Evolutionary conservation across 805 yeast genomes (phyloP).

Genomic region (Hanseniaspora meyeri): DNA sequence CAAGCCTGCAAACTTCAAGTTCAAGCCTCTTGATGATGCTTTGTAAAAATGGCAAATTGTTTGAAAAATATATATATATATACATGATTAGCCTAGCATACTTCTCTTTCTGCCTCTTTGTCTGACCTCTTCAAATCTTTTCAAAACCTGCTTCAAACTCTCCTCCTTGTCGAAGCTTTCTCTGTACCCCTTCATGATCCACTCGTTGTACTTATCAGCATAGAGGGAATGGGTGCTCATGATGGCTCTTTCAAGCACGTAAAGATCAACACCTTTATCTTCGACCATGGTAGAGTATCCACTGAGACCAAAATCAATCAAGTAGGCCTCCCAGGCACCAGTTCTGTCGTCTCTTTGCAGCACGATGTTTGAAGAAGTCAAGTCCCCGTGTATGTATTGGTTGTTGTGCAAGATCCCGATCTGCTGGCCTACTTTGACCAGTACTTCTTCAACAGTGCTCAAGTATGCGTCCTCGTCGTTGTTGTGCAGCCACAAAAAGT

Average conservation of each 20-base stretch:
- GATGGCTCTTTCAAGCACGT: constrained; percentile 85
- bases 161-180: constrained; percentile 28
- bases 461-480: constrained; percentile 13
- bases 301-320: constrained; percentile 89
- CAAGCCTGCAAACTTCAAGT: constrained; percentile 14
- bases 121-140: constrained; percentile 70
- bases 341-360: constrained; percentile 27
- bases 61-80: too few species aligned
- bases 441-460: constrained; percentile 32
- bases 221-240: constrained; percentile 77
- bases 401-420: constrained; percentile 60
- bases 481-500: constrained; percentile 54
- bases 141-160: constrained; percentile 40
- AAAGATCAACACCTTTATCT: constrained; percentile 94
- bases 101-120: constrained; percentile 89
- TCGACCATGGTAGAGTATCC: constrained; percentile 64
- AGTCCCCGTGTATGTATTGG: constrained; percentile 85
- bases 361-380: constrained; percentile 80
- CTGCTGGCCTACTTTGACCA: constrained; percentile 48
- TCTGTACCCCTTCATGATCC: constrained; percentile 64
- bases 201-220: constrained; percentile 48
- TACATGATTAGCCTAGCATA: constrained; percentile 55
- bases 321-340: constrained; percentile 34
- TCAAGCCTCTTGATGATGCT: constrained; percentile 13
- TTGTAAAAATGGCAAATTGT: background rate